Conservation (phyloP, 2,329 filamentous ascomycete species). For the Blumeria hordei region DNA sequence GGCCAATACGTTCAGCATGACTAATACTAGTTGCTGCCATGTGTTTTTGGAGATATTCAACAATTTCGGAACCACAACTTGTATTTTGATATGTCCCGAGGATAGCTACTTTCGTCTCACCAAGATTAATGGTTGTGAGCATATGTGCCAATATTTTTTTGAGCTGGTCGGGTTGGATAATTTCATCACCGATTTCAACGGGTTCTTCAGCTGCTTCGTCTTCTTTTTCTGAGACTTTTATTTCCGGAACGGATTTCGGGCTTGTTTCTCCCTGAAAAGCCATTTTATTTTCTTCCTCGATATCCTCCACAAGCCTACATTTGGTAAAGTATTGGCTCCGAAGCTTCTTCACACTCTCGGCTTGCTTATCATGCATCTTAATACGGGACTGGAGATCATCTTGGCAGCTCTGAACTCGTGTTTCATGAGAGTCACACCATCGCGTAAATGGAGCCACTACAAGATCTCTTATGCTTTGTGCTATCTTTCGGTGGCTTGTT, state of each 20-base stretch:
- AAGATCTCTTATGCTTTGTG: constrained; percentile 83
- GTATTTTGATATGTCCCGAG: constrained; percentile 88
- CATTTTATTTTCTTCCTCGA: constrained; percentile 96
- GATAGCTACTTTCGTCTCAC: constrained; percentile 86
- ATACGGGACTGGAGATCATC: constrained; percentile 79
- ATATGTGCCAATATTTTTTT: constrained; percentile 79
- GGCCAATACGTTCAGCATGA: constrained; percentile 83
- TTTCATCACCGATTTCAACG: constrained; percentile 74
- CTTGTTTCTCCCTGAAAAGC: constrained; percentile 71
- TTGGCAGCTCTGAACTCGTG: constrained; percentile 76
- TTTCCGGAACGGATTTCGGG: constrained; percentile 52
- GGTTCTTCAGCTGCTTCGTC: constrained; percentile 57
- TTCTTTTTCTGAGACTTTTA: constrained; percentile 52
- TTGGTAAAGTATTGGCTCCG: constrained; percentile 98
- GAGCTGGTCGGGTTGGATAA: constrained; percentile 62
- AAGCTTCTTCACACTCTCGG: constrained; percentile 74
- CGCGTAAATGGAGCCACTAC: constrained; percentile 83
- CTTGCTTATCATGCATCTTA: constrained; percentile 81
- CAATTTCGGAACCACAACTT: constrained; percentile 74
- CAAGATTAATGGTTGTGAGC: constrained; percentile 63
- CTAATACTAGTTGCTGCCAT: constrained; percentile 65
- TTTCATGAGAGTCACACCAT: constrained; percentile 90
- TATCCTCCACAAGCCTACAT: constrained; percentile 80
- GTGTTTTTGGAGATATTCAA: constrained; percentile 79
- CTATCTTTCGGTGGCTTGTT: constrained; percentile 82